Evolutionary conservation across 2,329 filamentous ascomycete genomes (phyloP), one percentile per base, ranked within the genome.

Genomic region (Dendrostoma leiphaemia): DNA sequence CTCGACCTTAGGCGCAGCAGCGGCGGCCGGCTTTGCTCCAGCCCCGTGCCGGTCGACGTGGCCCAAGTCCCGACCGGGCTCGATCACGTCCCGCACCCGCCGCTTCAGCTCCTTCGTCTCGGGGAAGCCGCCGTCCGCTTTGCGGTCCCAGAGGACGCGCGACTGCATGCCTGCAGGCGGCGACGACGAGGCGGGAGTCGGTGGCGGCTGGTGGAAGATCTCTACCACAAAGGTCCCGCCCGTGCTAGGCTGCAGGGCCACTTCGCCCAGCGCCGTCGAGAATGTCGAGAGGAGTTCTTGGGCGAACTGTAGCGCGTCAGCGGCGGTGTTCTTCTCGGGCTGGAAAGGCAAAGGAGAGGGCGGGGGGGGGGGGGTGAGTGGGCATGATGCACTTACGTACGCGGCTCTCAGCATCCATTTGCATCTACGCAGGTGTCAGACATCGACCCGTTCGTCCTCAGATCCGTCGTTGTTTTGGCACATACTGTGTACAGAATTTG

Each of bases 251-350:
- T 95, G 84, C 7, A 99, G 81, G 15, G 93, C 85, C 9, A 97
- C 87, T 70, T 97, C 93, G 58, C 91, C 92, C 2, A 97, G 81
- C 41, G 84, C 79, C 2, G 85, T 90, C 51, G 84, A 83, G 74
- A 99, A 99, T 1, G 93, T 99, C 1, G 91, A 96, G 34, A 99
- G 84, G 41, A 99, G 85, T 71, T 97, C 94, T 78, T 97, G 94
- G 46, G 88, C 93, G 70, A 89, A 97, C 90, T 96, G 62, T 5
- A 21, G 23, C 15, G 37, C 52, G 28, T 38, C 51, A 43, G 48
- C 26, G 21, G 49, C 38, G 50, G 43, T 17, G n/a, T n/a, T n/a
- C n/a, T n/a, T n/a, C n/a, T n/a, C n/a, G 40, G 38, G n/a, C 24
- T 34, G 46, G 31, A 10, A 41, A 28, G 45, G 15, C n/a, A 54